Percentiles rank a stretch among this genome's conserved stretches.
Evolutionary conservation across 331 rosid species (phyloP).

Genomic region (Arachis monticola): DNA sequence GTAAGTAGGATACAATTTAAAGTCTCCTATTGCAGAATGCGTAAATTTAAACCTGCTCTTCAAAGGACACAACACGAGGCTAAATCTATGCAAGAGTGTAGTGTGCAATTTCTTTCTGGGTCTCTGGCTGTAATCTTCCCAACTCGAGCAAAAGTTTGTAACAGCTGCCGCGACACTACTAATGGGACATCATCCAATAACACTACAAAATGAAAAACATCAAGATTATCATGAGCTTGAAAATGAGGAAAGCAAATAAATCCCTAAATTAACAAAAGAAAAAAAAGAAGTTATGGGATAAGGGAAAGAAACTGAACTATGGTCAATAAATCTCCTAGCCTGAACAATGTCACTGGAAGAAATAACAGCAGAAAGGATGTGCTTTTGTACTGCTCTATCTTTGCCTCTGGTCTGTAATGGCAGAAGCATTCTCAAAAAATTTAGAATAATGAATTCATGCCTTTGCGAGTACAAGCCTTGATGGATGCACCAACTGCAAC

Average conservation of each 20-base stretch:
- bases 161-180: constrained; percentile 35
- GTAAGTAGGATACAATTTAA: not conserved
- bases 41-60: constrained; percentile 78
- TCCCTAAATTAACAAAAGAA: constrained; percentile 2
- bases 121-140: constrained; percentile 75
- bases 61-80: constrained; percentile 94
- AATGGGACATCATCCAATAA: constrained; percentile 92
- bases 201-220: constrained; percentile 51
- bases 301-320: too few relatives aligned
- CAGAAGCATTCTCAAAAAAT: too few relatives aligned
- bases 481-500: too few relatives aligned
- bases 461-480: too few relatives aligned
- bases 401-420: too few relatives aligned
- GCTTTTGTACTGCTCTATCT: too few relatives aligned
- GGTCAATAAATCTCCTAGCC: too few relatives aligned
- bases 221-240: constrained; percentile 7
- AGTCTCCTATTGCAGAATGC: not conserved
- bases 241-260: not conserved
- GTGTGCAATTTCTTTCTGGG: constrained; percentile 91
- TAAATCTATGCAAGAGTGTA: constrained; percentile 90
- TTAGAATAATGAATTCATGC: too few relatives aligned
- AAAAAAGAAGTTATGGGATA: too few relatives aligned
- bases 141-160: constrained; percentile 34
- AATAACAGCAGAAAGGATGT: too few relatives aligned
- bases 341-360: too few relatives aligned